Evolutionary conservation across 257 asterid genomes (phyloP).

Genomic region (Solanum stenotomum): DNA sequence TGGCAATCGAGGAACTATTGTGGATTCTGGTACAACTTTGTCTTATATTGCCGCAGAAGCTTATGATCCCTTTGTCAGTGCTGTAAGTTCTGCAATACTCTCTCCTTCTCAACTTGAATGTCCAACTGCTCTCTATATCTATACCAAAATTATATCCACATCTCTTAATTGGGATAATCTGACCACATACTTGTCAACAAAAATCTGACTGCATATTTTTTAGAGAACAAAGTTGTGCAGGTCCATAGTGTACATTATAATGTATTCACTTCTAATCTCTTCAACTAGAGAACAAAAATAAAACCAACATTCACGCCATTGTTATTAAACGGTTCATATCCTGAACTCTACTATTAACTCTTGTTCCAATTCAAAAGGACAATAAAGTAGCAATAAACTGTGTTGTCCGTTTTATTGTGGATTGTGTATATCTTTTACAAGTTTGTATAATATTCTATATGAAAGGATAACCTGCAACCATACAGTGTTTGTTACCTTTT

Average conservation of each 20-base stretch:
- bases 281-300: not conserved
- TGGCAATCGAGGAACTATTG: constrained; percentile 58
- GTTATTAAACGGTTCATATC: not conserved
- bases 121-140: not conserved
- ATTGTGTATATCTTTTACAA: not conserved
- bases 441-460: not conserved
- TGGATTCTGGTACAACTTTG: constrained; percentile 92
- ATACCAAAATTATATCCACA: not conserved
- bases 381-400: not conserved
- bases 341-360: not conserved
- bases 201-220: not conserved
- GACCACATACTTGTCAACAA: not conserved
- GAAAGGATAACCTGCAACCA: not conserved
- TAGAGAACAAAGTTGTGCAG: not conserved
- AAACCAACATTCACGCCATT: not conserved
- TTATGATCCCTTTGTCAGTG: constrained; percentile 65
- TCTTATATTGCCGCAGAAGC: constrained; percentile 80
- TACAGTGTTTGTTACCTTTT: not conserved
- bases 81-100: constrained; percentile 39
- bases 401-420: not conserved
- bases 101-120: not conserved
- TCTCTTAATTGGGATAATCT: not conserved
- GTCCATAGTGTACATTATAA: not conserved
- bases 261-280: not conserved
- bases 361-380: not conserved